Evolutionary conservation across 2,329 filamentous ascomycete genomes (phyloP).

Genomic region (Graphiopsis chlorocephala): DNA sequence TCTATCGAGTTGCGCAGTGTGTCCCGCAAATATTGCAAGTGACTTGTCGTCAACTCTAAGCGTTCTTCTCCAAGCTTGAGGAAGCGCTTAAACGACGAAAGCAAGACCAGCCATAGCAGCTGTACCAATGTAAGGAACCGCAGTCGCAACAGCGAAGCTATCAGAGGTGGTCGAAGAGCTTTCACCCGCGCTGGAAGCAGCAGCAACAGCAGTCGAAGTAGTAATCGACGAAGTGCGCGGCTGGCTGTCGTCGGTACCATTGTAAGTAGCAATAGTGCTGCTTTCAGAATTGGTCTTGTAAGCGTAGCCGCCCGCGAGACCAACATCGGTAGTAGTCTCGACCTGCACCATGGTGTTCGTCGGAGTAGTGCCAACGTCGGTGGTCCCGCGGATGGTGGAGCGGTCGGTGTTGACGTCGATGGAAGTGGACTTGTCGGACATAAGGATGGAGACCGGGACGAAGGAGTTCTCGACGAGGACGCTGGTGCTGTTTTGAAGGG

Average conservation of each 20-base stretch:
- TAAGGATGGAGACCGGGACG: slow-evolving; percentile 16
- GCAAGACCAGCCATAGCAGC: slow-evolving; percentile 17
- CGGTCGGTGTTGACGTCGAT: slow-evolving; percentile 12
- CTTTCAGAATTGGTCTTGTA: slow-evolving; percentile 15
- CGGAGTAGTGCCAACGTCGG: slow-evolving; percentile 15
- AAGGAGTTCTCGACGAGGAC: slow-evolving; percentile 12
- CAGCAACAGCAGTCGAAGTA: background rate
- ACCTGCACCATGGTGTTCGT: slow-evolving; percentile 16
- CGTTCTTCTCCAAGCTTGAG: background rate
- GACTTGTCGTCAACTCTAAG: background rate
- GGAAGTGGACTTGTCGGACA: slow-evolving; percentile 14
- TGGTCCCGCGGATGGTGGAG: slow-evolving; percentile 13
- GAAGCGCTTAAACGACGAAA: background rate
- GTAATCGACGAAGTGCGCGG: background rate
- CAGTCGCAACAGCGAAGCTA: slow-evolving; percentile 12
- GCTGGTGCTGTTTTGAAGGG: slow-evolving; percentile 15
- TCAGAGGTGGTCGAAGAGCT: background rate
- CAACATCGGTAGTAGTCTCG: slow-evolving; percentile 18
- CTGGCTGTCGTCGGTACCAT: slow-evolving; percentile 11
- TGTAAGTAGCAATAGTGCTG: slow-evolving; percentile 16
- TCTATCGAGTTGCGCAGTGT: background rate
- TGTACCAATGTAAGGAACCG: slow-evolving; percentile 13
- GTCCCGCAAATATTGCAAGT: background rate
- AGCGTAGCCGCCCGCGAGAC: slow-evolving; percentile 18
- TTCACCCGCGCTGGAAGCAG: background rate